These are phyloP conservation scores for Colletotrichum melonis DNA, from an alignment of 2,329 filamentous ascomycete genomes.

Conservation along the genomic window DNA sequence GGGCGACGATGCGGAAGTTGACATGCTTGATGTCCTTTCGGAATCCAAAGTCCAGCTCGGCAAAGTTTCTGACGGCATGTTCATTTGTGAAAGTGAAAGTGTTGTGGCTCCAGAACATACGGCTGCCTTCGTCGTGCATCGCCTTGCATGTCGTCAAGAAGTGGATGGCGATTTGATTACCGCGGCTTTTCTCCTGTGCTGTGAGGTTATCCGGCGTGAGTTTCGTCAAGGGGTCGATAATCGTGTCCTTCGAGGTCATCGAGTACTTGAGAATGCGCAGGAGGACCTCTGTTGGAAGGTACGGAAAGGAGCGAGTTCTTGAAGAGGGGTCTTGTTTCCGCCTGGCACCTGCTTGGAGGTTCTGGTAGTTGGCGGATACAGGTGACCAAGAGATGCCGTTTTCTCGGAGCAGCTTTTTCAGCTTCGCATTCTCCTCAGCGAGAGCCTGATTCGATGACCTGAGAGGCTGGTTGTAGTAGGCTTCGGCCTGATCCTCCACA, in stretches of 20 bases:
- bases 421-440: slow-evolving; percentile 58
- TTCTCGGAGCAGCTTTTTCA: slow-evolving; percentile 64
- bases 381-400: slow-evolving; percentile 64
- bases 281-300: slow-evolving; percentile 64
- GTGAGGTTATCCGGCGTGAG: slow-evolving; percentile 56
- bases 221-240: slow-evolving; percentile 65
- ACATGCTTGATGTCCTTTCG: slow-evolving; percentile 58
- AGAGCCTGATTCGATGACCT: slow-evolving; percentile 58
- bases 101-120: slow-evolving; percentile 63
- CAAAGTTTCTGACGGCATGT: slow-evolving; percentile 60
- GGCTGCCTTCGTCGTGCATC: slow-evolving; percentile 60
- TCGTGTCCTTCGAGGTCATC: slow-evolving; percentile 59
- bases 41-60: slow-evolving; percentile 54
- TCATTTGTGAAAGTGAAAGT: slow-evolving; percentile 66
- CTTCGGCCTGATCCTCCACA: slow-evolving; percentile 61
- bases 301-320: slow-evolving; percentile 45
- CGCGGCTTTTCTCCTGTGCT: slow-evolving; percentile 53
- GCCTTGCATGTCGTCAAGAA: slow-evolving; percentile 64
- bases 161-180: slow-evolving; percentile 63
- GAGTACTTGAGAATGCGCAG: slow-evolving; percentile 64
- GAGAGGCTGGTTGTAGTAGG: slow-evolving; percentile 60
- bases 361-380: slow-evolving; percentile 45
- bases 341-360: slow-evolving; percentile 34
- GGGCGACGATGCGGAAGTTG: slow-evolving; percentile 64
- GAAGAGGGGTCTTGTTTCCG: slow-evolving; percentile 42